Percentiles rank a stretch among this genome's conserved stretches.
Conservation (phyloP, 78 protist genomes). For the Polysphondylium violaceum region DNA sequence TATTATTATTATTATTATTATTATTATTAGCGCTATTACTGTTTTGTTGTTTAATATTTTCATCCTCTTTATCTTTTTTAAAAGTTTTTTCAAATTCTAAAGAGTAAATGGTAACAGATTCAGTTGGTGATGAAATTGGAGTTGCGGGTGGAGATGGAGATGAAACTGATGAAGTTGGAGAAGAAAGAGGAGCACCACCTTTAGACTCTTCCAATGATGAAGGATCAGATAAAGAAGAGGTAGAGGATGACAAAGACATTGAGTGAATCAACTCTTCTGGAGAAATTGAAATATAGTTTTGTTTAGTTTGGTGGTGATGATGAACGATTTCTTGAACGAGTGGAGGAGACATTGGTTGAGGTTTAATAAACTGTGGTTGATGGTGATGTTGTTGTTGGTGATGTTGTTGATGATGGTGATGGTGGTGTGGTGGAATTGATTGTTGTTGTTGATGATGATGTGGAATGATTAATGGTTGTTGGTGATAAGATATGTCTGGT, state of each 20-base stretch:
- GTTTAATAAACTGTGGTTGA: neutral
- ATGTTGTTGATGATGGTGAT: neutral
- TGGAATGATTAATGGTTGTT: neutral
- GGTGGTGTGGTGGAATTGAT: neutral
- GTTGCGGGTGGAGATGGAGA: constrained; percentile 32
- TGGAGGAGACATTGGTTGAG: neutral
- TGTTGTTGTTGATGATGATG: neutral
- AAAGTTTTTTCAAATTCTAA: constrained; percentile 10
- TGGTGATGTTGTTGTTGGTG: neutral
- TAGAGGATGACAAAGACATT: neutral
- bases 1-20: neutral
- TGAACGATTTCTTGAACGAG: too few relatives aligned
- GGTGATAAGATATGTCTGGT: neutral
- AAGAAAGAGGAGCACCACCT: neutral
- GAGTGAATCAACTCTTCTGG: constrained; percentile 38
- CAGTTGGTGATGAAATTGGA: constrained; percentile 4
- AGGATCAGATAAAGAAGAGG: constrained; percentile 10
- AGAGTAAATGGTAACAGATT: neutral
- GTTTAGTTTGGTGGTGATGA: neutral
- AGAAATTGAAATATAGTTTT: constrained; percentile 45
- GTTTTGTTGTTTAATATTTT: too few relatives aligned
- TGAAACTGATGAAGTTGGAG: constrained; percentile 8
- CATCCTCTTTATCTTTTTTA: too few relatives aligned
- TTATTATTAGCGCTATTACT: neutral
- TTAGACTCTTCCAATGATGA: neutral